phyloP scores from a whole-genome alignment of 1,284 basidiomycete species.

The Abortiporus biennis region DNA sequence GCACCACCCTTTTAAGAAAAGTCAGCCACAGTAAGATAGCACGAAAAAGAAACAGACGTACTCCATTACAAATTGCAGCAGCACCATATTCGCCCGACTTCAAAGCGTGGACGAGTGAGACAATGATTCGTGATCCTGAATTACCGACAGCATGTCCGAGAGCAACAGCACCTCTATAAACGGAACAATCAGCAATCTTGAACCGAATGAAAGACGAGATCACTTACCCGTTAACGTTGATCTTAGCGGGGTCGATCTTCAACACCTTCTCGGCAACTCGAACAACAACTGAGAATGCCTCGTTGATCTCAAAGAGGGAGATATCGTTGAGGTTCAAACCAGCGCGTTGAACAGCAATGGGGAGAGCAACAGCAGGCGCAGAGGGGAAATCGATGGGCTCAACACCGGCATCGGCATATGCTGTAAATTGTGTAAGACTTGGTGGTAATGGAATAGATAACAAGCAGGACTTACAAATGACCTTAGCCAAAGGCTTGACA shows the following conservation, averaged over 20 bases:
- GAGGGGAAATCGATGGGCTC: slow-evolving; percentile 97
- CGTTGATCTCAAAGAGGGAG: slow-evolving; percentile 94
- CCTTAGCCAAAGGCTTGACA: slow-evolving; percentile 84
- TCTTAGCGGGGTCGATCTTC: slow-evolving; percentile 78
- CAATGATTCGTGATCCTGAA: slow-evolving; percentile 93
- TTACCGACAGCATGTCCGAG: slow-evolving; percentile 95
- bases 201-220: background rate
- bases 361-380: slow-evolving; percentile 90
- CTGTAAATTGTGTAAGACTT: slow-evolving; percentile 34
- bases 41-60: slow-evolving; percentile 34
- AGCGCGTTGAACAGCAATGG: slow-evolving; percentile 84
- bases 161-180: slow-evolving; percentile 78
- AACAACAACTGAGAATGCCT: slow-evolving; percentile 95
- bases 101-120: slow-evolving; percentile 88
- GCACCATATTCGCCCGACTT: slow-evolving; percentile 96
- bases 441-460: slow-evolving; percentile 13
- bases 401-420: slow-evolving; percentile 95
- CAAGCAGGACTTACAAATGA: slow-evolving; percentile 64
- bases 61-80: slow-evolving; percentile 97
- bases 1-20: slow-evolving; percentile 72
- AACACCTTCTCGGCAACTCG: slow-evolving; percentile 89
- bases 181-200: background rate
- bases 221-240: slow-evolving; percentile 86
- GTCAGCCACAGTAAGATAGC: slow-evolving; percentile 9
- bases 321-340: slow-evolving; percentile 84